Evolutionary conservation across 2,329 filamentous ascomycete species (phyloP), one percentile per base, ranked within the genome.

Genomic region (Ophiostoma ulmi): DNA sequence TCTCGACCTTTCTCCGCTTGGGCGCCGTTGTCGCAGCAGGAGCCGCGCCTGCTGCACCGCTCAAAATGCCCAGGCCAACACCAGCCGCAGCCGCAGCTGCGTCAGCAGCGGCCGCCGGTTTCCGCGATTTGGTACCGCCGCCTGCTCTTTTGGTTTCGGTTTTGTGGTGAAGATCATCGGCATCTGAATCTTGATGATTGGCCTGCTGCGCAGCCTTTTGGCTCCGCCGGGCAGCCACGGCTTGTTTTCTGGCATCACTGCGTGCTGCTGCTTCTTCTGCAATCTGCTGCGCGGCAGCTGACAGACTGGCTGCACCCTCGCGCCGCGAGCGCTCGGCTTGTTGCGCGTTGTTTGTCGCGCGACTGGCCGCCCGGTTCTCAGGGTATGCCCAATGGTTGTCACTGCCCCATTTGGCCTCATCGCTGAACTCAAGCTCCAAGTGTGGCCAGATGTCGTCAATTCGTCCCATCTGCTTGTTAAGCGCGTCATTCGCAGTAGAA

Each of bases 311-410:
- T 13, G 90, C 91, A 31, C 90, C 91, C 77, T 97, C 93, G 74
- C 92, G 88, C 72, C 93, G 86, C 67, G 91, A 89, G 36, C 90
- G 86, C 78, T 96, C 92, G 41, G 89, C 88, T 64, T 88, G 85
- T 64, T 88, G 85, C 35, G 87, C 88, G 20, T 83, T 81, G 52
- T 84, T 83, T 36, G 83, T 82, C n/a, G 85, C 82, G 75, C 85
- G 86, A 61, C 65, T 72, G 44, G 82, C 82, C 44, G 88, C 86
- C 74, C 94, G 90, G 77, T 92, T 93, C 76, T 94, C 91, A 26
- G 92, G 91, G 78, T 98, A 98, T 67, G 94, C 95, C 95, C 95
- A 99, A 79, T 99, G 95, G 69, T 88, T 92, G 72, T 89, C 86
- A 80, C 93, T 98, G 69, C 96, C 95, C 82, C 93, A 90, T 80